A percentile compares a stretch with the other conserved stretches of the same genome.
Conservation (phyloP, 2,329 filamentous ascomycete species). For the Fusarium fracticaudum region DNA sequence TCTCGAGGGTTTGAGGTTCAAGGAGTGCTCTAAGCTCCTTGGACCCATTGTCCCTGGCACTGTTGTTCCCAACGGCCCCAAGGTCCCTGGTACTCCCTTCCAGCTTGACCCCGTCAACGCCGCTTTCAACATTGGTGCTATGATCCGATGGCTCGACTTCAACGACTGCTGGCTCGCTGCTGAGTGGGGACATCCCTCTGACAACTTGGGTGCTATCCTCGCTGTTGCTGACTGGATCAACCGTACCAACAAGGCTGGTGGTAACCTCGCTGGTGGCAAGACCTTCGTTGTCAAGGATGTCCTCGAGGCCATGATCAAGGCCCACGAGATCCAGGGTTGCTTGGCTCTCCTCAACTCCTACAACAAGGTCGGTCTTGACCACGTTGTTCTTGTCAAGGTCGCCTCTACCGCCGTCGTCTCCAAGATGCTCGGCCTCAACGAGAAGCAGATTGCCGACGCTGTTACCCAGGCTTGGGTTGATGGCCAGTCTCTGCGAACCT, state of each 20-base stretch:
- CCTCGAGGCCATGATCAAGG: slow-evolving; percentile 98
- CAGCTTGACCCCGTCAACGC: slow-evolving; percentile 94
- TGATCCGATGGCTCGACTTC: slow-evolving; percentile 99
- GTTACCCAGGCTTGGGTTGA: slow-evolving; percentile 98
- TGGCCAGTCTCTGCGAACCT: slow-evolving; percentile 93
- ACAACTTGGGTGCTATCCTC: slow-evolving; percentile 97
- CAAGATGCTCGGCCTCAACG: slow-evolving; percentile 90
- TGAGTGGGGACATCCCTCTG: slow-evolving; percentile 98
- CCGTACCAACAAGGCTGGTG: slow-evolving; percentile 80
- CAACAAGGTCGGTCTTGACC: slow-evolving; percentile 98
- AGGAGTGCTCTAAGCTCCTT: slow-evolving; percentile 94
- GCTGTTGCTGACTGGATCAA: slow-evolving; percentile 98
- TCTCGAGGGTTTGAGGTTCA: slow-evolving; percentile 93
- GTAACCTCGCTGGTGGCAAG: slow-evolving; percentile 87
- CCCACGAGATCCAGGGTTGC: slow-evolving; percentile 98
- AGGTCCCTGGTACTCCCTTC: slow-evolving; percentile 90
- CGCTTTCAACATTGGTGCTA: slow-evolving; percentile 98
- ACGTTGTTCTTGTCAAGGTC: slow-evolving; percentile 98
- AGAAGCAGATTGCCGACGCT: slow-evolving; percentile 92
- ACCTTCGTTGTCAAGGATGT: slow-evolving; percentile 90
- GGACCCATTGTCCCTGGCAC: slow-evolving; percentile 93
- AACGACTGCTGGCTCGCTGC: slow-evolving; percentile 99
- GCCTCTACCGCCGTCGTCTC: slow-evolving; percentile 93
- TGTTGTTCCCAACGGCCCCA: slow-evolving; percentile 88
- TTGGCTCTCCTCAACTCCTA: slow-evolving; percentile 96